phyloP scores from a whole-genome alignment of 495 filamentous ascomycete species.

The Staphylotrichum tortipilum region DNA sequence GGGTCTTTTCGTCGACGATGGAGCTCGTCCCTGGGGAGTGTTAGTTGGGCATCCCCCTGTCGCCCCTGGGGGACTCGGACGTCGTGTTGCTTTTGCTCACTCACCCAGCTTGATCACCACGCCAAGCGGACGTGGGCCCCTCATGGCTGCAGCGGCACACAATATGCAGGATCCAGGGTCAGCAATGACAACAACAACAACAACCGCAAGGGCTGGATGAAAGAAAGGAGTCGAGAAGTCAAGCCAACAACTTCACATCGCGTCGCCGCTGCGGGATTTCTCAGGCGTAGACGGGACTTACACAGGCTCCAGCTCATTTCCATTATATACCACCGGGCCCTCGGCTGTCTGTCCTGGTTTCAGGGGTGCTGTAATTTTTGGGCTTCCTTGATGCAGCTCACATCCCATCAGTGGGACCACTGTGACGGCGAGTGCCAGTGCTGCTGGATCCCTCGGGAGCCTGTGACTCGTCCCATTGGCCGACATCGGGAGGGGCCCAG shows the following conservation, averaged over 20 bases:
- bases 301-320: conserved; percentile 14
- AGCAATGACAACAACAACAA: background rate
- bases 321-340: conserved; percentile 11
- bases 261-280: conserved; percentile 10
- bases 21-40: conserved; percentile 74
- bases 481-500: conserved; percentile 15
- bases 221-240: no score
- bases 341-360: background rate
- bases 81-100: no score
- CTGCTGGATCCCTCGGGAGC: background rate
- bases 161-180: background rate
- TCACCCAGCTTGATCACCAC: conserved; percentile 93
- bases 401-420: conserved; percentile 8
- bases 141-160: conserved; percentile 41
- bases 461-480: conserved; percentile 9
- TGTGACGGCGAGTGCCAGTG: background rate
- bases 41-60: conserved; percentile 5
- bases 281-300: no score
- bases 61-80: no score
- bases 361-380: conserved; percentile 11
- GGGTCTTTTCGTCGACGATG: conserved; percentile 94
- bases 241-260: no score
- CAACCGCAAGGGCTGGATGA: background rate
- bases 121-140: conserved; percentile 49
- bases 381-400: conserved; percentile 6